Conservation (phyloP, 768 basidiomycete genomes). For the Naganishia antarctica region DNA sequence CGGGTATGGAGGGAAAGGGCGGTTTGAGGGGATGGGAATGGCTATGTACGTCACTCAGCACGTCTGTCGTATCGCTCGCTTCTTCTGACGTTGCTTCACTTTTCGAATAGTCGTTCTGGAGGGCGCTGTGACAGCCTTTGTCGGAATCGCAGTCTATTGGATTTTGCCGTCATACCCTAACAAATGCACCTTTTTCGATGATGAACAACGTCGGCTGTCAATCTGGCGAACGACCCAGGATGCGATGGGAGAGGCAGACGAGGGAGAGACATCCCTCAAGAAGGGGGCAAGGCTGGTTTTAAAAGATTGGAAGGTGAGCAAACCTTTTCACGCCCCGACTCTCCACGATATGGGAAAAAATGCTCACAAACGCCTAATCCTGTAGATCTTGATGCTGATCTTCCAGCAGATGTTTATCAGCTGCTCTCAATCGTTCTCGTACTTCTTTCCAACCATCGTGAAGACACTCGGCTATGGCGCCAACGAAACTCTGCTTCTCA, state of each 20-base stretch:
- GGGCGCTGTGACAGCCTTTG: slow-evolving; percentile 53
- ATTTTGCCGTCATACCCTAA: slow-evolving; percentile 19
- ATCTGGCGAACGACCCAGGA: slow-evolving; percentile 24
- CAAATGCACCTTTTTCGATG: slow-evolving; percentile 22
- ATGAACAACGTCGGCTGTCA: slow-evolving; percentile 18
- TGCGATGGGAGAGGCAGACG: slow-evolving; percentile 24
- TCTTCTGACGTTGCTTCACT: no score
- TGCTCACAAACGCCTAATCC: not conserved
- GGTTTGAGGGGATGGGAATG: slow-evolving; percentile 72
- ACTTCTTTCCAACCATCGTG: slow-evolving; percentile 51
- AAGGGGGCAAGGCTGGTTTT: slow-evolving; percentile 23
- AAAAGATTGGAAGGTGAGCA: slow-evolving; percentile 27
- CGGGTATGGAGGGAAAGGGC: slow-evolving; percentile 63
- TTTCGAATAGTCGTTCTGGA: slow-evolving; percentile 58
- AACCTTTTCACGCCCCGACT: no score
- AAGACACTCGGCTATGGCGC: slow-evolving; percentile 38
- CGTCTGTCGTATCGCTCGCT: no score
- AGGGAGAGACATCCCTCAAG: slow-evolving; percentile 17
- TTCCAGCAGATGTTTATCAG: slow-evolving; percentile 27
- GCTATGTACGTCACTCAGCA: slow-evolving; percentile 41
- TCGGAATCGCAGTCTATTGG: slow-evolving; percentile 44
- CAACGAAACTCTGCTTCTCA: slow-evolving; percentile 39
- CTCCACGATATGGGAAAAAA: not conserved
- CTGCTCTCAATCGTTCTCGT: slow-evolving; percentile 18
- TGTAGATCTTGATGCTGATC: slow-evolving; percentile 27